Evolutionary conservation across 805 yeast species (phyloP).

Genomic region (Candida chauliodis): DNA sequence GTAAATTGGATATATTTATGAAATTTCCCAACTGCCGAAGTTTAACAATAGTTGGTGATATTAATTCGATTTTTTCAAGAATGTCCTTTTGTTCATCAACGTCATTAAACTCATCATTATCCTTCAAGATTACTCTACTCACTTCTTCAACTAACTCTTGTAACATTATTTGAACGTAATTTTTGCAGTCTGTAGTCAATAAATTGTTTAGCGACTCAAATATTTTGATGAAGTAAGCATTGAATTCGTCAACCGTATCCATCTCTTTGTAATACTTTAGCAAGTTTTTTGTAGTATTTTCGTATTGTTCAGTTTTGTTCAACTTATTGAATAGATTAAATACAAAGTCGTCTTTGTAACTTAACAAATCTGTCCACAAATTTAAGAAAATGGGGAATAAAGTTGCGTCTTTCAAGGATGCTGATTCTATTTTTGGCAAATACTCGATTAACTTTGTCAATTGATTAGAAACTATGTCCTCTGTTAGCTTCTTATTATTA

Average conservation of each 20-base stretch:
- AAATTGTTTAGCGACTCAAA: constrained; percentile 8
- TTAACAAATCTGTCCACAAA: constrained; percentile 24
- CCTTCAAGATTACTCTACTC: constrained; percentile 13
- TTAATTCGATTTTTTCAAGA: constrained; percentile 8
- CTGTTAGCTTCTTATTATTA: constrained; percentile 19
- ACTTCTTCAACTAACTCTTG: constrained; percentile 20
- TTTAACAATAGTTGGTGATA: constrained; percentile 16
- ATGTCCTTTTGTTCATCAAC: constrained; percentile 15
- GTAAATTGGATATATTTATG: constrained; percentile 11
- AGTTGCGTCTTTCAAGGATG: constrained; percentile 18
- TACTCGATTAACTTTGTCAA: constrained; percentile 21
- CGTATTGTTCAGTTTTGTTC: constrained; percentile 23
- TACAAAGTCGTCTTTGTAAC: constrained; percentile 11
- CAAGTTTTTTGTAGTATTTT: constrained; percentile 22
- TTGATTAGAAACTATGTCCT: constrained; percentile 13
- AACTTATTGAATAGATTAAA: constrained; percentile 22
- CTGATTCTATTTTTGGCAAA: constrained; percentile 19
- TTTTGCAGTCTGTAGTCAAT: constrained; percentile 20
- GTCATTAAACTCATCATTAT: constrained; percentile 11
- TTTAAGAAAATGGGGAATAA: constrained; percentile 20
- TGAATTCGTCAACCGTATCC: constrained; percentile 12
- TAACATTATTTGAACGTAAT: constrained; percentile 22
- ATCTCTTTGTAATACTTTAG: constrained; percentile 20
- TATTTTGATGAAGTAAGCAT: constrained; percentile 12
- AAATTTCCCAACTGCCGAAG: constrained; percentile 23